phyloP scores from a whole-genome alignment of 768 basidiomycete genomes.

The Holtermanniella nyarrowii region DNA sequence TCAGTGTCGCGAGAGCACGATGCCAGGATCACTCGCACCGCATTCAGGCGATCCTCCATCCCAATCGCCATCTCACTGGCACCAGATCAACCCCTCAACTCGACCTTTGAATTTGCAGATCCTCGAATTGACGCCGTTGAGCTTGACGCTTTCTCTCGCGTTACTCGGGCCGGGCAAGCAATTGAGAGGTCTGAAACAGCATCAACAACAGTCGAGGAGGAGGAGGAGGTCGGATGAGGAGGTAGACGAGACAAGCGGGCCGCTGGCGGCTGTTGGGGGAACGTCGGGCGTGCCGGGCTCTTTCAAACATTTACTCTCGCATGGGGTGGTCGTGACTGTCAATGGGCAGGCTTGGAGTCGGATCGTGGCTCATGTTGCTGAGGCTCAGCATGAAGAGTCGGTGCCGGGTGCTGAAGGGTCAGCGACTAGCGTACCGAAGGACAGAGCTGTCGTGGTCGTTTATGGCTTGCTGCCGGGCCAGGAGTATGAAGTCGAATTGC shows the following conservation, averaged over 20 bases:
- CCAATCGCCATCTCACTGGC: constrained; percentile 22
- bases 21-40: neutral
- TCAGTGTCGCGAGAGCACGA: neutral
- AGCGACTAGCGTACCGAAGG: constrained; percentile 40
- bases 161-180: constrained; percentile 15
- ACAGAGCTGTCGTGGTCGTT: constrained; percentile 83
- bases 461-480: constrained; percentile 79
- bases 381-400: constrained; percentile 1
- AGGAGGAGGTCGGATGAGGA: constrained; percentile 3
- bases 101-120: constrained; percentile 36
- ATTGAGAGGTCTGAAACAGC: no score
- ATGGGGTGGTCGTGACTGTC: constrained; percentile 38
- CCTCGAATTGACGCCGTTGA: constrained; percentile 38
- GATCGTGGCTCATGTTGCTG: constrained; percentile 33
- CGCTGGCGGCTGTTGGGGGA: constrained; percentile 20
- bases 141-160: constrained; percentile 37
- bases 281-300: neutral
- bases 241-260: constrained; percentile 25
- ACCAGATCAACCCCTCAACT: constrained; percentile 32
- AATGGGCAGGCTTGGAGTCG: constrained; percentile 39
- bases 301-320: constrained; percentile 38
- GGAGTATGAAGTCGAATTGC: constrained; percentile 82
- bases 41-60: neutral
- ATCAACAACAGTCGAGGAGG: constrained; percentile 5
- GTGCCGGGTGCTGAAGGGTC: constrained; percentile 1